Evolutionary conservation across 2,329 filamentous ascomycete genomes (phyloP).

Genomic region (Trichoderma sp.): DNA sequence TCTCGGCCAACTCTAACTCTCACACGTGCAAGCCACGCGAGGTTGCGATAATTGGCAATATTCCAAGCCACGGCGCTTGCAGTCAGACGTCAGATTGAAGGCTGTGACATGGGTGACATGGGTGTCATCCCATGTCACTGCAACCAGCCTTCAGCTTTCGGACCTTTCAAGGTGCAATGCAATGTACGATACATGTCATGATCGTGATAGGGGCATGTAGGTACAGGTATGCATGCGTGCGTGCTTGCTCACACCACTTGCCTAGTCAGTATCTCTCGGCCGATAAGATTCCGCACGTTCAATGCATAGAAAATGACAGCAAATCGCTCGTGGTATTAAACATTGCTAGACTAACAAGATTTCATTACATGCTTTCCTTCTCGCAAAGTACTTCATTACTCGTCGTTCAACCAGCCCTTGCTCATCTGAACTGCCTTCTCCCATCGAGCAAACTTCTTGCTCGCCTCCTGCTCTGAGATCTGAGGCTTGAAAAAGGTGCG

Average conservation of each 20-base stretch:
- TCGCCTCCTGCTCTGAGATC: constrained; percentile 60
- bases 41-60: neutral
- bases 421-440: constrained; percentile 78
- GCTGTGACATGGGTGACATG: neutral
- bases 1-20: neutral
- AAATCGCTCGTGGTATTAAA: neutral
- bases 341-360: neutral
- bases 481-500: constrained; percentile 68
- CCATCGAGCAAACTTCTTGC: constrained; percentile 69
- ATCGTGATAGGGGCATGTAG: neutral
- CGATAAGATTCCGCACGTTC: neutral
- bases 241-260: neutral
- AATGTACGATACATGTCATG: neutral
- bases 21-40: neutral
- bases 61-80: neutral
- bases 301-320: neutral
- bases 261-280: neutral
- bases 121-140: neutral
- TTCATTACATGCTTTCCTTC: neutral
- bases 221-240: neutral
- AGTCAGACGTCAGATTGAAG: neutral
- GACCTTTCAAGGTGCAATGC: neutral
- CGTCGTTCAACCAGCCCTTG: constrained; percentile 63
- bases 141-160: neutral
- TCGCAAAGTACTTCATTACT: neutral